phyloP scores from a whole-genome alignment of 2,329 filamentous ascomycete species.

The Pseudogymnoascus sp. region DNA sequence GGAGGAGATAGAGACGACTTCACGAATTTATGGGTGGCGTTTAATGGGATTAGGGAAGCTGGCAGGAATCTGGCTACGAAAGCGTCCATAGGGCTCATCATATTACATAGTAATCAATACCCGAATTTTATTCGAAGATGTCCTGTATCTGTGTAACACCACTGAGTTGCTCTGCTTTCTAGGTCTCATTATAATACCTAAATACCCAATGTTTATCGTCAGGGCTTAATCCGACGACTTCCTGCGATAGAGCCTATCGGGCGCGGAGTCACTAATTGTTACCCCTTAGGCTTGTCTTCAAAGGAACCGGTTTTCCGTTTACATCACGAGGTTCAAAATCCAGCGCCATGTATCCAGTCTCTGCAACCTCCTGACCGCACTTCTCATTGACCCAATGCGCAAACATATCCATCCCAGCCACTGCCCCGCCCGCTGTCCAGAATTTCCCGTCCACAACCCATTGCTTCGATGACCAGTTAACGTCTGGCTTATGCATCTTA shows the following conservation, averaged over 20 bases:
- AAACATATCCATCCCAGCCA: slow-evolving; percentile 44
- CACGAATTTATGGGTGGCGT: not conserved
- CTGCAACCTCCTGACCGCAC: slow-evolving; percentile 18
- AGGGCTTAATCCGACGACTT: not conserved
- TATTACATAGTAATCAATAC: slow-evolving; percentile 1
- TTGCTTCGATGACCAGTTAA: slow-evolving; percentile 37
- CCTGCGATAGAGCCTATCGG: not conserved
- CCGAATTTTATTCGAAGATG: not conserved
- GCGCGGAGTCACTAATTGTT: not conserved
- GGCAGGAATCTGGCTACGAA: not conserved
- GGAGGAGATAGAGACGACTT: not conserved
- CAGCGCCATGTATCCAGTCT: slow-evolving; percentile 12
- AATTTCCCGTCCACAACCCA: slow-evolving; percentile 38
- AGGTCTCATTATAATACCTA: not conserved
- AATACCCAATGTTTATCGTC: not conserved
- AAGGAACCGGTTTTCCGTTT: slow-evolving; percentile 8
- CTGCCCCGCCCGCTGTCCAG: slow-evolving; percentile 38
- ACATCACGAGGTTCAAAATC: slow-evolving; percentile 23
- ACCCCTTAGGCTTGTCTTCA: not conserved
- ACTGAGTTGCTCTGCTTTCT: not conserved
- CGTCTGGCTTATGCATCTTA: slow-evolving; percentile 29
- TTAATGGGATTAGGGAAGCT: not conserved
- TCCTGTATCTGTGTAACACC: not conserved
- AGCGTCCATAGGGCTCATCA: not conserved
- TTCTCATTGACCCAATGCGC: slow-evolving; percentile 21